Base-by-base conservation (phyloP, 2,329 filamentous ascomycete genomes). In the Karstenula rhodostoma region DNA sequence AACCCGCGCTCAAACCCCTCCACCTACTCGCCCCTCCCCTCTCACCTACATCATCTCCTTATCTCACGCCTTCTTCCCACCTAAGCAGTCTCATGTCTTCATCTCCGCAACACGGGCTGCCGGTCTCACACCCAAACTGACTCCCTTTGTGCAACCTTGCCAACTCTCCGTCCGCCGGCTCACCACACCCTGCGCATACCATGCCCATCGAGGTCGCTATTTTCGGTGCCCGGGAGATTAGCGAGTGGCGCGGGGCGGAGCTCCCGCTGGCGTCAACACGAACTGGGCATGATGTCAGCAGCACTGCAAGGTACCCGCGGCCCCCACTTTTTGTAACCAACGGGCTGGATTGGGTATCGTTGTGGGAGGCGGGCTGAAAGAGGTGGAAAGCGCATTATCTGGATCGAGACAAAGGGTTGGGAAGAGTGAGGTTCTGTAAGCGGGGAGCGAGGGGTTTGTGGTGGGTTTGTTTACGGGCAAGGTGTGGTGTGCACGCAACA, bases 91-190 rank as follows among this genome's bases (percentile, higher is more conserved):
- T 23, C 19, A 6, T 7, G 15, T 47, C 23, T 10, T 47, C 44
- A 47, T 47, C 44, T 47, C 44, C 44, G 44, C 44, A 47, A 47
- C 44, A 47, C 44, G 44, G 23, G 4, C 44, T 46, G 42, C 19
- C 42, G 19, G 19, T 44, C 42, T 44, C 42, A 44, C 42, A n/a
- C n/a, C 19, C 29, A 32, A 10, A 13, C n/a, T 10, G 4, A 22
- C 10, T 8, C 19, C 9, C 19, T 19, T 23, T 23, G 19, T 13
- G 19, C 42, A 13, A 44, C 42, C 19, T 23, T 12, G 23, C 23
- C 12, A 15, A 29, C 23, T 9, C 43, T 19, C 40, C 13, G 19
- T 6, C 43, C 22, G 42, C n/a, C 22, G 23, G 19, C 7, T 32
- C 6, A 27, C 12, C 44, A 8, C 23, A 47, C 10, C 44, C 44